phyloP scores from a whole-genome alignment of 2,329 filamentous ascomycete species.

The Xylariaceae sp. region DNA sequence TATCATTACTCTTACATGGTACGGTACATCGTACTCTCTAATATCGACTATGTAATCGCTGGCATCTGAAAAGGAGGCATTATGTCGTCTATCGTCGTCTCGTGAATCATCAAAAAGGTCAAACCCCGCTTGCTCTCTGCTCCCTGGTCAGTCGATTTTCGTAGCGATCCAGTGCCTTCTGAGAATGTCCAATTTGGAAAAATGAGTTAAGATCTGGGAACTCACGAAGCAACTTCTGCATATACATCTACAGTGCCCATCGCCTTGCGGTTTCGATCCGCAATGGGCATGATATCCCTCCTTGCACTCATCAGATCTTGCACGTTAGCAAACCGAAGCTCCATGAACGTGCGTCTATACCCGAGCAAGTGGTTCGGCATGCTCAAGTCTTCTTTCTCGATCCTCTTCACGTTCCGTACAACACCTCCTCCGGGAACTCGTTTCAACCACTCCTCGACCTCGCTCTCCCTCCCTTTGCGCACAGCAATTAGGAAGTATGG shows the following conservation, averaged over 20 bases:
- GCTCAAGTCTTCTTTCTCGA: constrained; percentile 89
- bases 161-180: background rate
- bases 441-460: constrained; percentile 95
- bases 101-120: constrained; percentile 91
- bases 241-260: constrained; percentile 98
- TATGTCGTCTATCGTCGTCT: constrained; percentile 75
- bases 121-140: constrained; percentile 45
- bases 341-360: constrained; percentile 81
- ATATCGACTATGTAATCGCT: constrained; percentile 99
- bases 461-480: constrained; percentile 79
- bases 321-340: constrained; percentile 85
- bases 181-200: background rate
- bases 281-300: constrained; percentile 80
- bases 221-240: constrained; percentile 86
- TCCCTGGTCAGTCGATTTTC: constrained; percentile 9
- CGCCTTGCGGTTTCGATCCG: constrained; percentile 94
- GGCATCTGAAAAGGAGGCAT: constrained; percentile 73
- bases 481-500: constrained; percentile 94
- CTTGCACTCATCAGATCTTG: constrained; percentile 79
- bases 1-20: constrained; percentile 98
- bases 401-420: constrained; percentile 69
- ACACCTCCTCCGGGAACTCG: constrained; percentile 72
- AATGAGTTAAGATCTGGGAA: constrained; percentile 11
- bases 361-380: constrained; percentile 96
- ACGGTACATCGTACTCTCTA: constrained; percentile 97